These are phyloP conservation scores for Globisporangium spinosum DNA, from an alignment of 352 stramenopile genomes.

Conservation along the genomic window DNA sequence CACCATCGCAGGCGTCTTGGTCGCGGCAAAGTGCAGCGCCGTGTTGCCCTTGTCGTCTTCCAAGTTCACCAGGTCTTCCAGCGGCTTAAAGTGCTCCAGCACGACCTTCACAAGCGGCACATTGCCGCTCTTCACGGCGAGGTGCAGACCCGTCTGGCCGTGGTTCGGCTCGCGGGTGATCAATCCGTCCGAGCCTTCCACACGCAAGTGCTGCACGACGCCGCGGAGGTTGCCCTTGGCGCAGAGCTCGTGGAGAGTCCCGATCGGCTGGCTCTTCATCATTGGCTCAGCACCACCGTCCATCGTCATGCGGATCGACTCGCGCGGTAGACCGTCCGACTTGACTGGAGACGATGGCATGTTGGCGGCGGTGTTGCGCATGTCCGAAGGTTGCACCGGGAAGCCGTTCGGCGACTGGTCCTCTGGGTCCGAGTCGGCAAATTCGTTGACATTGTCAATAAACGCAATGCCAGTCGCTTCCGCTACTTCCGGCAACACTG, in stretches of 20 bases:
- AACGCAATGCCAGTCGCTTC: constrained; percentile 45
- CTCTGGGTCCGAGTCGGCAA: constrained; percentile 24
- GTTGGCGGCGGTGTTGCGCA: constrained; percentile 21
- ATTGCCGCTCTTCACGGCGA: constrained; percentile 83
- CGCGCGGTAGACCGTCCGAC: constrained; percentile 36
- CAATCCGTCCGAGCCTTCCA: constrained; percentile 62
- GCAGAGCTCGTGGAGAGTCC: constrained; percentile 77
- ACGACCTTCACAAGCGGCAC: constrained; percentile 81
- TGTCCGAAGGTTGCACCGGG: constrained; percentile 37
- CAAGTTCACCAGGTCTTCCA: constrained; percentile 79
- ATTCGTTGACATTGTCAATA: constrained; percentile 56
- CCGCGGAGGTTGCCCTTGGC: constrained; percentile 76
- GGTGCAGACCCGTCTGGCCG: constrained; percentile 74
- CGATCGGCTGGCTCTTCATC: constrained; percentile 76
- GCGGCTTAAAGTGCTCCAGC: constrained; percentile 72
- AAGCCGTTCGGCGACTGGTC: constrained; percentile 29
- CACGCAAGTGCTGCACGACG: constrained; percentile 70
- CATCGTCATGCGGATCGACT: constrained; percentile 69
- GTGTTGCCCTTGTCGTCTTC: constrained; percentile 89
- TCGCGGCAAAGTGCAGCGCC: constrained; percentile 81
- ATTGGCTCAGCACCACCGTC: constrained; percentile 58
- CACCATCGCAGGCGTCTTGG: constrained; percentile 82
- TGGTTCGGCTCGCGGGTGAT: constrained; percentile 80
- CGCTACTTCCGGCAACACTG: constrained; percentile 54
- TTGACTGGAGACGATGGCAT: constrained; percentile 16